Percentiles rank a stretch among this genome's conserved stretches.
phyloP scores from a whole-genome alignment of 2,329 filamentous ascomycete genomes.

The Ophiostoma perfectum region DNA sequence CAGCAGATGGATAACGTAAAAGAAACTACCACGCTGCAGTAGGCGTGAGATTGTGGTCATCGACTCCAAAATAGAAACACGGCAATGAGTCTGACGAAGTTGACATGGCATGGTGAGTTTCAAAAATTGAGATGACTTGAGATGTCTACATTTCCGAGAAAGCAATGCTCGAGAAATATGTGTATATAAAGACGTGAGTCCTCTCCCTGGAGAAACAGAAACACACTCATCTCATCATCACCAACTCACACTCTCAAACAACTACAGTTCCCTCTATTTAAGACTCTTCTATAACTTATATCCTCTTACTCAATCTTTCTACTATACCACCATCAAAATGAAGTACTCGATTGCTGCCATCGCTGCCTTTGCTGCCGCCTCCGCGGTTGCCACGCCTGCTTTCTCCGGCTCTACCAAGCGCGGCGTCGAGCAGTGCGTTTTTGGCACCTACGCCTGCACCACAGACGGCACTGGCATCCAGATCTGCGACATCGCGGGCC shows the following conservation, averaged over 20 bases:
- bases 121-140: too few relatives aligned
- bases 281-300: not conserved
- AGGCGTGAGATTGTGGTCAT: not conserved
- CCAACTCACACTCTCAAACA: not conserved
- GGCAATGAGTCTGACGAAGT: not conserved
- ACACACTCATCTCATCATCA: not conserved
- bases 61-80: not conserved
- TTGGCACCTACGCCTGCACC: slow-evolving; percentile 31
- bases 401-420: not conserved
- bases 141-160: too few relatives aligned
- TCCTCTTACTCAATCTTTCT: not conserved
- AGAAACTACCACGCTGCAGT: not conserved
- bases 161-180: not conserved
- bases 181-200: not conserved
- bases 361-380: slow-evolving; percentile 18
- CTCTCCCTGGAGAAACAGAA: not conserved
- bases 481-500: slow-evolving; percentile 28
- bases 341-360: slow-evolving; percentile 20
- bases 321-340: slow-evolving; percentile 15
- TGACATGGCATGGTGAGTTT: not conserved
- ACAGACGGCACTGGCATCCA: slow-evolving; percentile 28
- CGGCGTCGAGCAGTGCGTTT: slow-evolving; percentile 24
- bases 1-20: not conserved
- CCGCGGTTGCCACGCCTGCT: slow-evolving; percentile 19
- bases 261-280: too few relatives aligned